Percentiles rank a stretch among this genome's conserved stretches.
Conservation (phyloP, 2,329 filamentous ascomycete species). For the Diaporthe aspalathi region DNA sequence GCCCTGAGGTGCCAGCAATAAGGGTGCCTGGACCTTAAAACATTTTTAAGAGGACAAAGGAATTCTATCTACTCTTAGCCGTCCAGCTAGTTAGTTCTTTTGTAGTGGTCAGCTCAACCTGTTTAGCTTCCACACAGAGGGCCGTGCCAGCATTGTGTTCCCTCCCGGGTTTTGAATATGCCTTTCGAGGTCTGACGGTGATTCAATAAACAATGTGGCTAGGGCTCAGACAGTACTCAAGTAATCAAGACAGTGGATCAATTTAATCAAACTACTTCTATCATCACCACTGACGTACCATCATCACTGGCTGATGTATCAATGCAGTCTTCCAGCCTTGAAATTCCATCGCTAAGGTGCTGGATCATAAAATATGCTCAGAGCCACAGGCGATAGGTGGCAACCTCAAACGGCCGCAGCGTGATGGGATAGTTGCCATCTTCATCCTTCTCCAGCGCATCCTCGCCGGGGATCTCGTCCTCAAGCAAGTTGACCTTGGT, state of each 20-base stretch:
- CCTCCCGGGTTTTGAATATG: not conserved
- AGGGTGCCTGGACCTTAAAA: too few relatives aligned
- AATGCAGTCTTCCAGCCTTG: slow-evolving; percentile 2
- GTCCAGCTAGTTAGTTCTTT: too few relatives aligned
- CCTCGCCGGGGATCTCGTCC: slow-evolving; percentile 68
- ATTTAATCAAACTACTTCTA: slow-evolving; percentile 6
- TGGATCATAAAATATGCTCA: slow-evolving; percentile 45
- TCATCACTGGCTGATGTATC: not conserved
- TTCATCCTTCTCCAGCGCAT: slow-evolving; percentile 70
- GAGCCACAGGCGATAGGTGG: slow-evolving; percentile 76
- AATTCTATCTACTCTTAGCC: too few relatives aligned
- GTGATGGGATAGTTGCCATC: slow-evolving; percentile 68
- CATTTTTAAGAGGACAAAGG: too few relatives aligned
- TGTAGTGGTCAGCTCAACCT: too few relatives aligned
- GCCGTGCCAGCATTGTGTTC: too few relatives aligned
- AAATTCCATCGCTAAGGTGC: not conserved
- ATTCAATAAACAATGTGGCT: not conserved
- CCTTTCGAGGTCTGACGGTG: not conserved
- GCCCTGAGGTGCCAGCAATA: too few relatives aligned
- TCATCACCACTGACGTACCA: not conserved
- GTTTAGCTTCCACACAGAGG: too few relatives aligned
- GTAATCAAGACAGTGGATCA: not conserved
- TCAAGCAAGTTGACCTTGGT: slow-evolving; percentile 90
- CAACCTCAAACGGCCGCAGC: slow-evolving; percentile 86
- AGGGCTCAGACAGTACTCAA: not conserved